Percentiles rank a stretch among this genome's conserved stretches.
Evolutionary conservation across 495 filamentous ascomycete genomes (phyloP).

Genomic region (Daldinia childiae): DNA sequence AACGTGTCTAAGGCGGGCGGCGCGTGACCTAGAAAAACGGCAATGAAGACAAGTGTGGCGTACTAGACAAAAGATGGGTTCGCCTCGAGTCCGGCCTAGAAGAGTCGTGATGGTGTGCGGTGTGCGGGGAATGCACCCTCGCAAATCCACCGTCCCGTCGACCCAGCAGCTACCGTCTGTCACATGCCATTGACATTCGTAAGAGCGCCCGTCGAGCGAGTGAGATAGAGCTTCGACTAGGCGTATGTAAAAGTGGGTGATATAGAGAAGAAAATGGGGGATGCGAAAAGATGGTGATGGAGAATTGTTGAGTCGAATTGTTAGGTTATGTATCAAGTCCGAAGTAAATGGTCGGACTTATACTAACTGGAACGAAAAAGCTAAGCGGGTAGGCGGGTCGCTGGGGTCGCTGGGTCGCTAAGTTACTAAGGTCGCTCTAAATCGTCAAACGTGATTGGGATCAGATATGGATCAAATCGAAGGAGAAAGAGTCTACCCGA

Average conservation of each 20-base stretch:
- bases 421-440: slow-evolving; percentile 19
- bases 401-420: background rate
- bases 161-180: slow-evolving; percentile 56
- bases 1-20: slow-evolving; percentile 21
- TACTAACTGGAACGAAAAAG: slow-evolving; percentile 26
- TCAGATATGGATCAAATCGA: slow-evolving; percentile 35
- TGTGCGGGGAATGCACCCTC: slow-evolving; percentile 65
- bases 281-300: slow-evolving; percentile 2
- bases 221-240: slow-evolving; percentile 23
- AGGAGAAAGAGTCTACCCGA: slow-evolving; percentile 8
- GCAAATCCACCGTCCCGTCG: slow-evolving; percentile 60
- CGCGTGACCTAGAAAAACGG: slow-evolving; percentile 20
- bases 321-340: slow-evolving; percentile 28
- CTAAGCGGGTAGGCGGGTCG: slow-evolving; percentile 28
- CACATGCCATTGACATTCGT: slow-evolving; percentile 57
- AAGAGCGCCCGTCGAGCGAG: slow-evolving; percentile 31
- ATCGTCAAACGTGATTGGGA: slow-evolving; percentile 40
- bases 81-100: slow-evolving; percentile 21
- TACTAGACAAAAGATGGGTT: slow-evolving; percentile 12
- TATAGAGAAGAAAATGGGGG: slow-evolving; percentile 6
- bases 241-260: background rate
- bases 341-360: slow-evolving; percentile 41
- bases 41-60: slow-evolving; percentile 22
- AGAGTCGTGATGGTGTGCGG: slow-evolving; percentile 47
- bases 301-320: slow-evolving; percentile 14